Conservation (phyloP, 768 basidiomycete species). For the Asterophora lycoperdoides region DNA sequence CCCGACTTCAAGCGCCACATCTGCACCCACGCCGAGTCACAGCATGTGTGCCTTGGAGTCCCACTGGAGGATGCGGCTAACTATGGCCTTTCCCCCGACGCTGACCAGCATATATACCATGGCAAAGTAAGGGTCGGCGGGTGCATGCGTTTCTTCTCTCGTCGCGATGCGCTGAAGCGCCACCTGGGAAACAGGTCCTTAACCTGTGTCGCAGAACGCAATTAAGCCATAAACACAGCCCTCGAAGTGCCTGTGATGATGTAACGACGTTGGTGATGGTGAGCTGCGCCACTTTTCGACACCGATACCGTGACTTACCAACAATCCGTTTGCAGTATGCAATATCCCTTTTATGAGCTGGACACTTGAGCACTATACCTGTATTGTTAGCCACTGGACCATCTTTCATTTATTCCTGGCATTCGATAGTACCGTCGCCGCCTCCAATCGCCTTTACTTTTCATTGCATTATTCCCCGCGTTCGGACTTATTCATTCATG, state of each 20-base stretch:
- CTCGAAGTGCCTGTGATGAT: no score
- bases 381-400: not conserved
- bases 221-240: not conserved
- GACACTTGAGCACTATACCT: not conserved
- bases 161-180: conserved; percentile 42
- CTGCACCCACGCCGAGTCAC: conserved; percentile 34
- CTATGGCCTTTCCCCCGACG: conserved; percentile 16
- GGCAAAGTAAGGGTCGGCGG: conserved; percentile 35
- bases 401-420: no score
- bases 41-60: conserved; percentile 35
- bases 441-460: not conserved
- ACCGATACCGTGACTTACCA: not conserved
- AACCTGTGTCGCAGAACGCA: conserved; percentile 18
- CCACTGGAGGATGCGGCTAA: conserved; percentile 17
- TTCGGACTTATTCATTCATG: not conserved
- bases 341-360: not conserved
- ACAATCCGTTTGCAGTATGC: not conserved
- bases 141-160: conserved; percentile 38
- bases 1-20: conserved; percentile 61
- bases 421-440: not conserved
- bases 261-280: not conserved
- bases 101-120: conserved; percentile 24
- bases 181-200: conserved; percentile 36
- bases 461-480: not conserved
- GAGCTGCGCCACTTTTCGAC: not conserved